These are phyloP conservation scores for Heimioporus sp. DNA, from an alignment of 768 basidiomycete species.

Conservation along the genomic window DNA sequence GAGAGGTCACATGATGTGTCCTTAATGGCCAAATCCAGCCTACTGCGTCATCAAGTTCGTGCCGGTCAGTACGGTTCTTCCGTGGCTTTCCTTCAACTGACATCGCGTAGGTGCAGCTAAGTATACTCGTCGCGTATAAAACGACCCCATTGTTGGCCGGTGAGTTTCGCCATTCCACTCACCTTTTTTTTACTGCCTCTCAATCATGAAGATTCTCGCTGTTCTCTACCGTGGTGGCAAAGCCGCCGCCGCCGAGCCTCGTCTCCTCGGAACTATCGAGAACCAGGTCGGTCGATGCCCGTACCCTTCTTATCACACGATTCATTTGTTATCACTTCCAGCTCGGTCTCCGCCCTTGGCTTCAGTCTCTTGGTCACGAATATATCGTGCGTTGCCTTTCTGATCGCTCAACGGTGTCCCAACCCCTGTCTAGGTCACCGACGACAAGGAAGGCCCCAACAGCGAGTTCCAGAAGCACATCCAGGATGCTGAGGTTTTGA, in stretches of 20 bases:
- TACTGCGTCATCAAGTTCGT: no score
- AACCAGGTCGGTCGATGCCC: slow-evolving; percentile 51
- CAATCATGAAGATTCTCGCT: slow-evolving; percentile 46
- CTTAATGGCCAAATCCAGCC: no score
- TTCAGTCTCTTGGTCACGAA: slow-evolving; percentile 73
- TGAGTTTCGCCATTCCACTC: not conserved
- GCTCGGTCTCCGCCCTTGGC: slow-evolving; percentile 72
- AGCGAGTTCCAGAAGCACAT: slow-evolving; percentile 82
- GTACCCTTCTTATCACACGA: not conserved
- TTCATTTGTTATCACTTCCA: slow-evolving; percentile 20
- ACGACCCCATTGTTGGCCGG: not conserved
- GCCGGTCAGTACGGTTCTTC: no score
- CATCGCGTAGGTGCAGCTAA: no score
- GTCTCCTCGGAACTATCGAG: slow-evolving; percentile 77
- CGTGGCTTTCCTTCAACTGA: not conserved
- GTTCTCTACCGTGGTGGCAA: slow-evolving; percentile 68
- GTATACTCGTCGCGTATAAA: not conserved
- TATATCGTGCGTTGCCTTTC: slow-evolving; percentile 50
- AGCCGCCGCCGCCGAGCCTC: slow-evolving; percentile 64
- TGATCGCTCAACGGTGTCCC: no score
- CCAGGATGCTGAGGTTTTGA: slow-evolving; percentile 72
- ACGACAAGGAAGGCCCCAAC: slow-evolving; percentile 76
- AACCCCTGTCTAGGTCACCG: slow-evolving; percentile 50
- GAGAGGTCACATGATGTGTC: not conserved
- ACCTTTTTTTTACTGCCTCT: not conserved